These are phyloP conservation scores for Bruguiera parviflora DNA, from an alignment of 345 rosid species.

Conservation along the genomic window DNA sequence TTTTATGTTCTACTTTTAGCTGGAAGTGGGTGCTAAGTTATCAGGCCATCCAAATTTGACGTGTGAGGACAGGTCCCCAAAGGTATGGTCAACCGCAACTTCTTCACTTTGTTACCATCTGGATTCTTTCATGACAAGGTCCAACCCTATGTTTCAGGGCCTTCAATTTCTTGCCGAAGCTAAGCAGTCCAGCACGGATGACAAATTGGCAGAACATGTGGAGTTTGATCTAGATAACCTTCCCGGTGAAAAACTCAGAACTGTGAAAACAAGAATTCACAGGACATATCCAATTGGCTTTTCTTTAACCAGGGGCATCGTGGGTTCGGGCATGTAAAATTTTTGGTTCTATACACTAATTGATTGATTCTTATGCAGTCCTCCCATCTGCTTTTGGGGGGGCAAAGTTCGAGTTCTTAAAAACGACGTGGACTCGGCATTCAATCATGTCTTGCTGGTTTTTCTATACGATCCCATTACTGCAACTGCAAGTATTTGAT, in stretches of 20 bases:
- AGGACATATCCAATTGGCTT: constrained; percentile 65
- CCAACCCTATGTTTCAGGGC: constrained; percentile 51
- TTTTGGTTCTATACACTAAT: neutral
- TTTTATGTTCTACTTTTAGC: constrained; percentile 21
- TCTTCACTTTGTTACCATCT: neutral
- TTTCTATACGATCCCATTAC: neutral
- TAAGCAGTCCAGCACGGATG: constrained; percentile 23
- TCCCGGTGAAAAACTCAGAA: constrained; percentile 23
- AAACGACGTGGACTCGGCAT: neutral
- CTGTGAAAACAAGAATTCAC: constrained; percentile 49
- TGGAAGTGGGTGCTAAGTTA: constrained; percentile 54
- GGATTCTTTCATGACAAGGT: neutral
- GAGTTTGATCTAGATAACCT: constrained; percentile 24
- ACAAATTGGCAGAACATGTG: constrained; percentile 22
- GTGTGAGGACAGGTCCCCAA: constrained; percentile 41
- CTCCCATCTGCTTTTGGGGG: neutral
- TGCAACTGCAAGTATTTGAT: neutral
- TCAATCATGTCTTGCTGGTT: neutral
- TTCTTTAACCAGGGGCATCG: constrained; percentile 46
- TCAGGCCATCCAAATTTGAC: constrained; percentile 42
- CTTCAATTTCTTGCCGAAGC: constrained; percentile 66
- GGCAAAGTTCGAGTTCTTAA: neutral
- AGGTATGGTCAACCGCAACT: constrained; percentile 27
- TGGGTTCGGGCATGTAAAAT: neutral
- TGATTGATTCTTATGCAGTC: neutral